Percentiles rank a stretch among this genome's conserved stretches.
These are phyloP conservation scores for Euphorbia schlechtendalii DNA, from an alignment of 441 rosid species.

Conservation along the genomic window DNA sequence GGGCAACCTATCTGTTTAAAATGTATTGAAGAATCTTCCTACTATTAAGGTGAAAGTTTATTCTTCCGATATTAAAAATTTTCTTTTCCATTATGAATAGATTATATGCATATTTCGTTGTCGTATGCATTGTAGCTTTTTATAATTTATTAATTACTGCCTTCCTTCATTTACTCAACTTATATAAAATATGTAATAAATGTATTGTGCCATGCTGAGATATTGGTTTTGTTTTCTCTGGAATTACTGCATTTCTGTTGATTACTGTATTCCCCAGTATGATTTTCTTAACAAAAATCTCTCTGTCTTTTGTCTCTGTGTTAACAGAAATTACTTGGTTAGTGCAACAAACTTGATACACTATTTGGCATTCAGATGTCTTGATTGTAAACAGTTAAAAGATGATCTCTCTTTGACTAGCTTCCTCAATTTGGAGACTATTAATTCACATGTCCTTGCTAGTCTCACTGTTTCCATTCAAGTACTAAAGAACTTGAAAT, in stretches of 20 bases:
- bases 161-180: not conserved
- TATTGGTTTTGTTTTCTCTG: not conserved
- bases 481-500: constrained; percentile 29
- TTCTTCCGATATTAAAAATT: not conserved
- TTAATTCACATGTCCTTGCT: constrained; percentile 43
- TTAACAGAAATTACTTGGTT: constrained; percentile 39
- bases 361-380: constrained; percentile 47
- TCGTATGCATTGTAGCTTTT: not conserved
- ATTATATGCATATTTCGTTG: not conserved
- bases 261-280: not conserved
- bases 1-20: not conserved
- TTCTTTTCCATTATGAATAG: not conserved
- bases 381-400: constrained; percentile 42
- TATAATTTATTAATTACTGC: too few species aligned
- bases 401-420: constrained; percentile 39
- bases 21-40: not conserved
- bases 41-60: not conserved
- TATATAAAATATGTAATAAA: not conserved
- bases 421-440: constrained; percentile 41
- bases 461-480: constrained; percentile 39
- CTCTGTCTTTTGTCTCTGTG: constrained; percentile 9
- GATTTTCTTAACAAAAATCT: not conserved
- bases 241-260: not conserved
- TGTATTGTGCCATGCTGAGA: not conserved
- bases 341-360: constrained; percentile 60